Evolutionary conservation across 225 moss, liverwort and hornwort genomes (phyloP).

Genomic region (Marchantia paleacea): DNA sequence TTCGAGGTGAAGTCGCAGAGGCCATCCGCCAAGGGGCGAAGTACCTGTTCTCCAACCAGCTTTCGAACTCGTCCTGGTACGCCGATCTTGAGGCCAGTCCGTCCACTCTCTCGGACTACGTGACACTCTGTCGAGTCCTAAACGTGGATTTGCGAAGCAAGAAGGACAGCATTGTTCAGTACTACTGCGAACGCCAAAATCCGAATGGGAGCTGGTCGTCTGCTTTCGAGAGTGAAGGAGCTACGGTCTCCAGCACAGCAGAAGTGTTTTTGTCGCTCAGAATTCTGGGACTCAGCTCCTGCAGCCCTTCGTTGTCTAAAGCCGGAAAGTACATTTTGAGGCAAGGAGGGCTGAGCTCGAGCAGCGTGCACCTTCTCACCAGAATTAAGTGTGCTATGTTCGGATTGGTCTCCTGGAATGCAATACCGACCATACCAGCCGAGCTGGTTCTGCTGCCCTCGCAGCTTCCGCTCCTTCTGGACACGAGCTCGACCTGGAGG

Average conservation of each 20-base stretch:
- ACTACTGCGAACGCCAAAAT: slow-evolving; percentile 1
- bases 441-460: slow-evolving; percentile 11
- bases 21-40: neutral
- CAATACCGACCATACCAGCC: slow-evolving; percentile 12
- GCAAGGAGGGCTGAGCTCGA: slow-evolving; percentile 3
- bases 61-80: neutral
- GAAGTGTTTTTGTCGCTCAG: slow-evolving; percentile 16
- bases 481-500: neutral
- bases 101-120: neutral
- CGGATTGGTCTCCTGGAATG: slow-evolving; percentile 17
- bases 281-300: neutral
- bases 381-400: slow-evolving; percentile 10
- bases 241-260: neutral
- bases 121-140: neutral
- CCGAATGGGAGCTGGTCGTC: slow-evolving; percentile 10
- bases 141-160: neutral
- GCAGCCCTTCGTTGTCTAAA: neutral
- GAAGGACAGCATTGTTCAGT: neutral
- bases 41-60: neutral
- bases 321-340: neutral
- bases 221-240: slow-evolving; percentile 3
- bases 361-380: slow-evolving; percentile 11
- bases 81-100: neutral
- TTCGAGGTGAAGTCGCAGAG: neutral
- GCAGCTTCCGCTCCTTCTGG: neutral